These are phyloP conservation scores for Vitis vinifera DNA, from an alignment of 164 flowering plant genomes.

Conservation along the genomic window ASM3070453v1 NC_081806.1:183501-184000, in stretches of 20 bases:
- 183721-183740: constrained; percentile 80
- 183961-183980: no score
- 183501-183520: neutral
- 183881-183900: neutral
- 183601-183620: constrained; percentile 89
- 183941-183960: neutral
- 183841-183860: constrained; percentile 82
- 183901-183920: neutral
- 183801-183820: constrained; percentile 97
- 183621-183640: constrained; percentile 3
- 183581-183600: constrained; percentile 95
- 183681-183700: neutral
- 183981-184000: neutral
- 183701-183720: neutral
- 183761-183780: constrained; percentile 87
- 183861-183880: neutral
- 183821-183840: constrained; percentile 94
- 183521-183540: neutral
- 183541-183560: constrained; percentile 6
- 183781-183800: constrained; percentile 89
- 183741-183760: constrained; percentile 84
- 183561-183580: constrained; percentile 87
- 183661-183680: neutral
- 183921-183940: no score
- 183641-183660: neutral